A percentile compares a stretch with the other conserved stretches of the same genome.
Conservation (phyloP, 2,329 filamentous ascomycete species). For the Epichloe sylvatica region DNA sequence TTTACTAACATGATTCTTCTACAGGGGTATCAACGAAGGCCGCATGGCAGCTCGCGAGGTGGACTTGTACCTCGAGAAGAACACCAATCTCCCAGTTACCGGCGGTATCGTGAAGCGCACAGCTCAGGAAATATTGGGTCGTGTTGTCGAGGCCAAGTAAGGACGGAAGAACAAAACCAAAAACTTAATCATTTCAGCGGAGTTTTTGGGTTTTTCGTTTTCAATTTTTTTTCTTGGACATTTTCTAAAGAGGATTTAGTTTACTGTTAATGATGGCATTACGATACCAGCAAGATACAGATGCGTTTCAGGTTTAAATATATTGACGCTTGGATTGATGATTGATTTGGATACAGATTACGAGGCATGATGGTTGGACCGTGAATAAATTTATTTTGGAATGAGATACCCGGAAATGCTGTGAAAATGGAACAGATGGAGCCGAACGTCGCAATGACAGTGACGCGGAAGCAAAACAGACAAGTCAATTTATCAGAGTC, state of each 20-base stretch:
- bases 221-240: neutral
- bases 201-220: neutral
- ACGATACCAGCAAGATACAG: constrained; percentile 8
- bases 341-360: neutral
- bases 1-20: neutral
- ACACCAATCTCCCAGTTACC: constrained; percentile 71
- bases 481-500: no score
- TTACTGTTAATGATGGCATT: constrained; percentile 2
- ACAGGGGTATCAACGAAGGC: constrained; percentile 90
- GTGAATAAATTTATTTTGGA: neutral
- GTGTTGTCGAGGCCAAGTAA: constrained; percentile 9
- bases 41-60: constrained; percentile 86
- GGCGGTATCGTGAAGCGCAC: constrained; percentile 82
- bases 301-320: neutral
- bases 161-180: neutral
- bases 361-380: neutral
- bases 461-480: no score
- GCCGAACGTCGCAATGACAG: no score
- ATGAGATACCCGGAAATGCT: neutral
- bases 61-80: constrained; percentile 70
- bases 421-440: no score
- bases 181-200: neutral
- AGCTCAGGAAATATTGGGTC: constrained; percentile 52
- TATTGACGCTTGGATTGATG: neutral
- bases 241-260: neutral